Base-by-base conservation (phyloP, 352 stramenopile species). In the Pythium plurisporium region DNA sequence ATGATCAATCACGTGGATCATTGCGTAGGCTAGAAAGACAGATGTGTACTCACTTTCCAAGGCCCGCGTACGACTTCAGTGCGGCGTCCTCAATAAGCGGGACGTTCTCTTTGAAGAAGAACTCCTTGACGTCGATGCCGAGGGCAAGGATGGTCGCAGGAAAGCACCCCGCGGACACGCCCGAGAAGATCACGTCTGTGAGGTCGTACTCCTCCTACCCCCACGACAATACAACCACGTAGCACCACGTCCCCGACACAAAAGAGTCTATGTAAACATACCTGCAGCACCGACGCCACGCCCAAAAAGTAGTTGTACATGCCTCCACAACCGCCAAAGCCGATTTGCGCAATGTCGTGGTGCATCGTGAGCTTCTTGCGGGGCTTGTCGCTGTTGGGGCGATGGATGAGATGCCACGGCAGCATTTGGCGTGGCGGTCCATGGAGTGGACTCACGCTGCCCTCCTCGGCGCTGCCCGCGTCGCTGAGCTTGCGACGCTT, bases 301-400 rank as follows among this genome's bases (percentile, higher is more conserved):
- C 83, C 83, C 25, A 93, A 59, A 31, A 91, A 88, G 62, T 91
- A 93, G 58, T 93, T 93, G 77, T 93, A 93, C 79, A 93, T 91
- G 51, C 82, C 82, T 7, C 82, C 82, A 42, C 82, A 93, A 44
- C 82, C 82, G 33, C 82, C 82, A 60, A 93, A 93, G 19, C 80
- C 79, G 37, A 93, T 80, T 55, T 93, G 82, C 40, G 73, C 80
- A 26, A 88, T 69, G 48, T 68, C 68, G 51, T 86, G 53, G 53
- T 82, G 65, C 50, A 72, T 57, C 50, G 76, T 87, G 30, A 89
- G 76, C 63, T 79, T 74, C 44, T 75, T 75, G 31, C 70, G 70
- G 15, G 30, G 46, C 54, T 69, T 73, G 33, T 55, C 49, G 9
- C 37, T 20, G 34, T 17, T 55, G 8, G 54, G 63, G 42, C 63